phyloP scores from a whole-genome alignment of 2,329 filamentous ascomycete species.

The Aspergillus sp. region DNA sequence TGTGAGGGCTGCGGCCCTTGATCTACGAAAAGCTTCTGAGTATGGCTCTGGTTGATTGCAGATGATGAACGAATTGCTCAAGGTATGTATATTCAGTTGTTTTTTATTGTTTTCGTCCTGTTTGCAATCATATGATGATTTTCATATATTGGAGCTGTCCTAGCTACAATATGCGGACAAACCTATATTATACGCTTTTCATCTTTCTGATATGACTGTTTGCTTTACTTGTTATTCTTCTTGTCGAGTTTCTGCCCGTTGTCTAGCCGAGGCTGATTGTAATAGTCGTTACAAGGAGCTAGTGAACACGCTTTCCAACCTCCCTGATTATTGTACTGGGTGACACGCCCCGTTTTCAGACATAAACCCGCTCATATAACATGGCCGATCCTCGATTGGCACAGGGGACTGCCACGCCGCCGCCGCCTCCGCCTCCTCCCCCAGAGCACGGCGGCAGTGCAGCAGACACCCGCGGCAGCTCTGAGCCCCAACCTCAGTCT shows the following conservation, averaged over 20 bases:
- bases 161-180: slow-evolving; percentile 53
- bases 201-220: slow-evolving; percentile 17
- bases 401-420: slow-evolving; percentile 37
- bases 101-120: not conserved
- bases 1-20: slow-evolving; percentile 26
- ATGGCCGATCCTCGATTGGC: slow-evolving; percentile 48
- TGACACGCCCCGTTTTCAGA: slow-evolving; percentile 9
- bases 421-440: slow-evolving; percentile 46
- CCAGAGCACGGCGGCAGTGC: slow-evolving; percentile 27
- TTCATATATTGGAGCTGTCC: slow-evolving; percentile 70
- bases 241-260: too few species aligned
- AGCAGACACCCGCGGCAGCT: slow-evolving; percentile 13
- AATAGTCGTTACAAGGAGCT: slow-evolving; percentile 23
- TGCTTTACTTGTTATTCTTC: not conserved
- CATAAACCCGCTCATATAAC: slow-evolving; percentile 10
- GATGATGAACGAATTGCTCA: slow-evolving; percentile 23
- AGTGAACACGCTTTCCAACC: slow-evolving; percentile 28
- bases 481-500: slow-evolving; percentile 11
- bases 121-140: slow-evolving; percentile 45
- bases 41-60: slow-evolving; percentile 5
- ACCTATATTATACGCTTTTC: slow-evolving; percentile 50
- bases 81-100: slow-evolving; percentile 20
- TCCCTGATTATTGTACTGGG: slow-evolving; percentile 22
- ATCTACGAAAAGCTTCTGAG: not conserved
- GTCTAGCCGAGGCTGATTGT: slow-evolving; percentile 13